Evolutionary conservation across 768 basidiomycete species (phyloP), one percentile per base, ranked within the genome.

Genomic region (Rhodotorula graminis): DNA sequence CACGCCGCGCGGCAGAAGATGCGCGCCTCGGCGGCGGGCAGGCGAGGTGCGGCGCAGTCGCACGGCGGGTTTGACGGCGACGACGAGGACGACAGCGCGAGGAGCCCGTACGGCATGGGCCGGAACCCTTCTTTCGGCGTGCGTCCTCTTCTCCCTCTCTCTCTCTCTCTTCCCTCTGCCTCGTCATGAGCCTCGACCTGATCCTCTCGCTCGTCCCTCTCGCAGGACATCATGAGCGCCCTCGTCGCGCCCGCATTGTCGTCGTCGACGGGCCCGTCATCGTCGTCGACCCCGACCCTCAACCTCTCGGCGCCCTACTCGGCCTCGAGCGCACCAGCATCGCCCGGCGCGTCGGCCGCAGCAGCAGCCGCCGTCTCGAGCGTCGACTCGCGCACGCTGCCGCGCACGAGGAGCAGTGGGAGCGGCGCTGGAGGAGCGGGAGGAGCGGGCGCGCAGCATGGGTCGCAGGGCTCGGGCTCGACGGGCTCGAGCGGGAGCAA

Each of bases 211-310:
- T n/a, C 16, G 23, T 27, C 33, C n/a, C n/a, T n/a, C 29, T 29
- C 21, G n/a, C 65, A 66, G 64, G 72, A 74, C 65, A 70, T 74
- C 44, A 37, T 74, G 56, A 46, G 49, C 50, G 66, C 68, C 4
- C 72, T 74, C 56, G 65, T 74, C 49, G 65, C 59, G 9, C 33
- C 67, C 15, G 47, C 64, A 27, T 18, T 60, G 14, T 46, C 44
- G 1, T 29, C 64, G 1, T 29, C 64, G 21, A 40, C 65, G 25
- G 49, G 49, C 49, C 66, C 65, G 10, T 57, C 25, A 2, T 42
- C 40, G 25, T 44, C 40, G 25, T 44, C 59, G 27, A 44, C 59
- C 8, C 25, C n/a, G 50, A 9, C 25, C 14, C 59, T 18, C 27
- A 14, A 9, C 57, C 10, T 25, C 56, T 16, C 44, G 52, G 0